Percentiles rank a stretch among this genome's conserved stretches.
These are phyloP conservation scores for Chaetomidium leptoderma DNA, from an alignment of 495 filamentous ascomycete genomes.

Conservation along the genomic window DNA sequence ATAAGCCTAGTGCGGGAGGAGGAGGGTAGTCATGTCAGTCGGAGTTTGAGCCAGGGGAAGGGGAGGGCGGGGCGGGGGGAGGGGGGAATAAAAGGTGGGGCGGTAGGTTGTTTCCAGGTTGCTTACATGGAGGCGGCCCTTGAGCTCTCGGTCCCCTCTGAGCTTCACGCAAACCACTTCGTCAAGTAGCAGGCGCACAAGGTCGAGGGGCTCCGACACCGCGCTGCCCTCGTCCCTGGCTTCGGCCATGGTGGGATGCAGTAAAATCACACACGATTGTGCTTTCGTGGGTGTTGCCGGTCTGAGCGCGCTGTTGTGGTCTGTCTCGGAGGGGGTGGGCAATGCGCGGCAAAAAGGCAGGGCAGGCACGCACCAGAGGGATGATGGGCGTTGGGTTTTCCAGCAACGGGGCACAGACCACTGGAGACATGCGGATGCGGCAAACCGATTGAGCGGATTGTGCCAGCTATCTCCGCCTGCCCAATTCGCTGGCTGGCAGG, in stretches of 20 bases:
- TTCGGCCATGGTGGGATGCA: slow-evolving; percentile 58
- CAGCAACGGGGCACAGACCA: background rate
- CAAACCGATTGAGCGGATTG: background rate
- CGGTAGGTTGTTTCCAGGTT: background rate
- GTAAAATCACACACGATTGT: background rate
- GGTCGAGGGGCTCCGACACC: slow-evolving; percentile 85
- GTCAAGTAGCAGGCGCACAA: slow-evolving; percentile 88
- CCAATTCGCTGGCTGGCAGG: background rate
- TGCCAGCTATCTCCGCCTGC: slow-evolving; percentile 1
- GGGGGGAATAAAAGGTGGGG: background rate
- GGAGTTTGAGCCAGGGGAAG: background rate
- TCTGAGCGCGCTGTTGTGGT: background rate
- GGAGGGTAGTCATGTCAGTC: slow-evolving; percentile 6
- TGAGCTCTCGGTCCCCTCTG: slow-evolving; percentile 89
- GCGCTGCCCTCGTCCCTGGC: slow-evolving; percentile 59
- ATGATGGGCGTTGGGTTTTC: slow-evolving; percentile 10
- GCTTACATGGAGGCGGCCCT: slow-evolving; percentile 87
- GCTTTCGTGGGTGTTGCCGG: background rate
- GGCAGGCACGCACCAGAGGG: background rate
- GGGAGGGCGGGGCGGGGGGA: background rate
- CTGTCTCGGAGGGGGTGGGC: background rate
- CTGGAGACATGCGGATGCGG: background rate
- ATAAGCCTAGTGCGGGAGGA: slow-evolving; percentile 71
- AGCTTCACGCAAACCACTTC: slow-evolving; percentile 97
- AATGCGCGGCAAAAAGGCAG: background rate